A percentile compares a stretch with the other conserved stretches of the same genome.
Evolutionary conservation across 2,329 filamentous ascomycete species (phyloP).

Genomic region (Fusarium bulbicola): DNA sequence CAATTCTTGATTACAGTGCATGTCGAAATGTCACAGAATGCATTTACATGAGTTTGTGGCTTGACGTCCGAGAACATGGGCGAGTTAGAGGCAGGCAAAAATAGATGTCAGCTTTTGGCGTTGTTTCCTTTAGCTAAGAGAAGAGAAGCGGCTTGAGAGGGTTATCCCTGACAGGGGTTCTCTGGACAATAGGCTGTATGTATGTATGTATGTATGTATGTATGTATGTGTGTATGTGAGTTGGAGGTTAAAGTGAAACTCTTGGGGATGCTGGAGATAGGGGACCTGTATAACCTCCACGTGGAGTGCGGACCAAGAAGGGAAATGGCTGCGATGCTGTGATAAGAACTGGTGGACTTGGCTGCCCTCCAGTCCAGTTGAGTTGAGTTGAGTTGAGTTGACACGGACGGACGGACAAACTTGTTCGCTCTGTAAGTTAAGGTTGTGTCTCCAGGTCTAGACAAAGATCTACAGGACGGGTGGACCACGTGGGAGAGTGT

Average conservation of each 20-base stretch:
- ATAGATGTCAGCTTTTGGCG: not conserved
- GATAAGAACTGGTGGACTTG: slow-evolving; percentile 5
- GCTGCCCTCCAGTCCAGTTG: not conserved
- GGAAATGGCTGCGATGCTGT: slow-evolving; percentile 20
- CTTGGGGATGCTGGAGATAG: slow-evolving; percentile 26
- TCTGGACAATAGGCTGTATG: not conserved
- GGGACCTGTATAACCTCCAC: slow-evolving; percentile 41
- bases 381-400: not conserved
- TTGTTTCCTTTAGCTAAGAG: not conserved
- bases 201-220: not conserved
- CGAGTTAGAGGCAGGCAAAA: not conserved
- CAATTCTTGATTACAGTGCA: not conserved
- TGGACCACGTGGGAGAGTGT: slow-evolving; percentile 35
- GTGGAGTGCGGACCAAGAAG: slow-evolving; percentile 27
- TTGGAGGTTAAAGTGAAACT: slow-evolving; percentile 23
- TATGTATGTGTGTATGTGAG: not conserved
- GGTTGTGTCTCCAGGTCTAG: slow-evolving; percentile 6
- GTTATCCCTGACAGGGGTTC: slow-evolving; percentile 14
- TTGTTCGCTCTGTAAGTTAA: not conserved
- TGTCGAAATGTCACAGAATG: not conserved
- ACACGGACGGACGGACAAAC: not conserved
- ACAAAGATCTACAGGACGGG: slow-evolving; percentile 14
- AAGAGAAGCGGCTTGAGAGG: not conserved
- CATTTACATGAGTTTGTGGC: slow-evolving; percentile 9
- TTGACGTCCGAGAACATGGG: slow-evolving; percentile 9